Conservation (phyloP, 805 yeast genomes). For the Yamadazyma olivae region DNA sequence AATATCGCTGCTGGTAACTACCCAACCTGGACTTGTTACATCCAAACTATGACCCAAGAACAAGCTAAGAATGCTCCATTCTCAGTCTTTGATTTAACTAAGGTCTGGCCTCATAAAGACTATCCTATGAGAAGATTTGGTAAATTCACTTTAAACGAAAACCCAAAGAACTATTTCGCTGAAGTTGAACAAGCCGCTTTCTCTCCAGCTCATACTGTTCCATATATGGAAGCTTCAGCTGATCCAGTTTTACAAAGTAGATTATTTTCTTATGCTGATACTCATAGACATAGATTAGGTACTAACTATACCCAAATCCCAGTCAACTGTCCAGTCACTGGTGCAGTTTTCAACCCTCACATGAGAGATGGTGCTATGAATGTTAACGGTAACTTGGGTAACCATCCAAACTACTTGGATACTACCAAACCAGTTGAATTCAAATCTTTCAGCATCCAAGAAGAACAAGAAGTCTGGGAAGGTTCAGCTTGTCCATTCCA, state of each 20-base stretch:
- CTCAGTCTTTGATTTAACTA: constrained; percentile 86
- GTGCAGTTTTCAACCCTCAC: constrained; percentile 54
- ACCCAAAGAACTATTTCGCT: constrained; percentile 84
- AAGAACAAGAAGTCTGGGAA: constrained; percentile 75
- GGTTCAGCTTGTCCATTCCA: constrained; percentile 85
- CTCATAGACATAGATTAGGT: constrained; percentile 76
- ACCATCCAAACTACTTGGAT: constrained; percentile 70
- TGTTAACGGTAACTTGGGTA: constrained; percentile 63
- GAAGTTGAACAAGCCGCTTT: constrained; percentile 63
- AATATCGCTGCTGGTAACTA: constrained; percentile 72
- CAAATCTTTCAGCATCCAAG: constrained; percentile 46
- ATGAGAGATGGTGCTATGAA: constrained; percentile 80
- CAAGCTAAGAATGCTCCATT: constrained; percentile 74
- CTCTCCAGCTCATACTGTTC: constrained; percentile 70
- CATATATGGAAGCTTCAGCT: constrained; percentile 72
- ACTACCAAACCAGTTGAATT: constrained; percentile 53
- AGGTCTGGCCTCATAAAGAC: constrained; percentile 86
- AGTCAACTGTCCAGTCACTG: constrained; percentile 74
- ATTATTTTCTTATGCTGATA: constrained; percentile 72
- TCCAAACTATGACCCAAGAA: constrained; percentile 83
- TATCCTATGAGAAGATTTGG: constrained; percentile 88
- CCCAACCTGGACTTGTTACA: constrained; percentile 83
- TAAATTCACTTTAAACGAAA: constrained; percentile 72
- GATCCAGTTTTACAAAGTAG: constrained; percentile 79
- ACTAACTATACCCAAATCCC: constrained; percentile 79